These are phyloP conservation scores for Aspergillus texensis DNA, from an alignment of 2,329 filamentous ascomycete genomes.

Conservation along the genomic window DNA sequence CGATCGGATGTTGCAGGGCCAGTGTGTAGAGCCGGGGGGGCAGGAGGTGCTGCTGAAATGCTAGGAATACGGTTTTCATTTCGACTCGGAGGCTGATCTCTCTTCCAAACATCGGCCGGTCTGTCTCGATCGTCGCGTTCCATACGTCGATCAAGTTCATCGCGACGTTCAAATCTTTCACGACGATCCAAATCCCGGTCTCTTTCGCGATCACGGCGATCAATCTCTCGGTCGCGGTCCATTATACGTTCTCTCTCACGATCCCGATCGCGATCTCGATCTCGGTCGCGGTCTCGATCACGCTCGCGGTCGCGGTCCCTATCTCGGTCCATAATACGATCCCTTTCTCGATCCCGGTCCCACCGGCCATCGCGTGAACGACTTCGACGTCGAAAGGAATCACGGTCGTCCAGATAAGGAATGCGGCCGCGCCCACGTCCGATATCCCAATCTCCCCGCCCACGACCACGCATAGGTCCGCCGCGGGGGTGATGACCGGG, in stretches of 20 bases:
- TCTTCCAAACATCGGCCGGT: slow-evolving; percentile 40
- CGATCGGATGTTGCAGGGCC: slow-evolving; percentile 25
- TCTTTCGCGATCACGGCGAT: slow-evolving; percentile 27
- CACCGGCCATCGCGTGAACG: slow-evolving; percentile 48
- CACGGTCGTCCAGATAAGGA: slow-evolving; percentile 45
- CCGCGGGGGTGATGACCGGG: slow-evolving; percentile 38
- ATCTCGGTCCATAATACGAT: slow-evolving; percentile 35
- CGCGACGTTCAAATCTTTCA: slow-evolving; percentile 5
- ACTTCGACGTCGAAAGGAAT: slow-evolving; percentile 47
- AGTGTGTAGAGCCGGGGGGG: slow-evolving; percentile 13
- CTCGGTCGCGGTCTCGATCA: slow-evolving; percentile 39
- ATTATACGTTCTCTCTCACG: slow-evolving; percentile 42
- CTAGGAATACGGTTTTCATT: slow-evolving; percentile 33
- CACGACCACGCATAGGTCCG: slow-evolving; percentile 45
- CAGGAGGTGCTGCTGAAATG: slow-evolving; percentile 25
- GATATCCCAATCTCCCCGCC: slow-evolving; percentile 47
- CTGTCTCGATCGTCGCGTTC: slow-evolving; percentile 30
- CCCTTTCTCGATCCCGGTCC: slow-evolving; percentile 43
- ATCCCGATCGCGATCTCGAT: slow-evolving; percentile 33
- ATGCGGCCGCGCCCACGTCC: slow-evolving; percentile 47
- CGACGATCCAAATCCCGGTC: slow-evolving; percentile 24
- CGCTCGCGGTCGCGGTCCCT: slow-evolving; percentile 34
- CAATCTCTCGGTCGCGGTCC: slow-evolving; percentile 34
- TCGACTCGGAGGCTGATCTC: slow-evolving; percentile 41
- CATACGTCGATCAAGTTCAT: slow-evolving; percentile 15